Evolutionary conservation across 768 basidiomycete species (phyloP), one percentile per base, ranked within the genome.

Genomic region (Suillus lakei): DNA sequence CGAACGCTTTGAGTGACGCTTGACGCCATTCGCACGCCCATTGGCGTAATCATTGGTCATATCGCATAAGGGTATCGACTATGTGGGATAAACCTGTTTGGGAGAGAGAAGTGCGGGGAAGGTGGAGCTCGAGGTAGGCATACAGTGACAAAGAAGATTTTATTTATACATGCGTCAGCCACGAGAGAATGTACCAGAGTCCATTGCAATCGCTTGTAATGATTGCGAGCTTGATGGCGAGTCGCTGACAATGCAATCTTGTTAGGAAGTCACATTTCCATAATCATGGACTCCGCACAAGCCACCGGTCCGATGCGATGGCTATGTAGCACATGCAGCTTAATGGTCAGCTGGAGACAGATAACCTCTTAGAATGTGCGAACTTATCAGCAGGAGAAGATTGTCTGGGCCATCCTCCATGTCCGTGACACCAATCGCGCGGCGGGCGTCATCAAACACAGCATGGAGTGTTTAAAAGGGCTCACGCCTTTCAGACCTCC

Each of bases 11-110:
- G 62, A 62, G 53, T 41, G 56, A 39, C 18, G 56, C 64, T 73
- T 77, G 60, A 39, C 48, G 2, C 60, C 7, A 26, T 68, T 65
- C 18, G 8, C 58, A 60, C 18, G 41, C 4, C 7, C 48, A 44
- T 34, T 60, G 36, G 55, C 34, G 5, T 64, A 28, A 10, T 13
- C 32, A 16, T 43, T 2, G 1, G 76, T 76, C 76, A 76, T 76
- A 2, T 53, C 51, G 8, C 10, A 53, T 30, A 10, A 5, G 39
- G 56, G 39, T 61, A 61, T 61, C 21, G 30, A 18, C 26, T 13
- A 63, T 16, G 58, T 16, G 10, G 46, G 61, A 55, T 53, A 55
- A 54, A 58, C 7, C 21, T 32, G 30, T 4, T 39, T 34, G 38
- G 18, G 32, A 50, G 59, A 44, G 4, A 46, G 15, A 60, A 21